Percentiles rank a stretch among this genome's conserved stretches.
Evolutionary conservation across 805 yeast species (phyloP).

Genomic region (Saturnispora sekii): DNA sequence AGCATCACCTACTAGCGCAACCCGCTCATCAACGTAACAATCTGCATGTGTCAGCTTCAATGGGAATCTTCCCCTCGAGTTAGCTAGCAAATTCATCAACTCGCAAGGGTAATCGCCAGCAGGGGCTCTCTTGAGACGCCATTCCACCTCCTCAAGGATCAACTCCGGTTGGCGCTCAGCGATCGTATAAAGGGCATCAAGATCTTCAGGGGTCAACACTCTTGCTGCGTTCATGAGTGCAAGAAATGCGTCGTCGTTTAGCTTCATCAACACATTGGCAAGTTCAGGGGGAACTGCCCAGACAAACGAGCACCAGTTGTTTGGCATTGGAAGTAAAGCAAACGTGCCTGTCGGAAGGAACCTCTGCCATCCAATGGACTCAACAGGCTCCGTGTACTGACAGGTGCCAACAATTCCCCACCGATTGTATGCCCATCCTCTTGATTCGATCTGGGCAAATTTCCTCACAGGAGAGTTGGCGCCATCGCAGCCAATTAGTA

Average conservation of each 20-base stretch:
- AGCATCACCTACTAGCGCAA: conserved; percentile 96
- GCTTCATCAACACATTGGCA: conserved; percentile 49
- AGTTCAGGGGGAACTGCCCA: conserved; percentile 84
- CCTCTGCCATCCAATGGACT: conserved; percentile 80
- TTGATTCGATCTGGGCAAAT: conserved; percentile 69
- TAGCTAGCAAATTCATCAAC: conserved; percentile 45
- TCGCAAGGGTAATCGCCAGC: conserved; percentile 51
- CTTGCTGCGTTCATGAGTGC: conserved; percentile 78
- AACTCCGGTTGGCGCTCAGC: conserved; percentile 36
- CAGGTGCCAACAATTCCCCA: conserved; percentile 92
- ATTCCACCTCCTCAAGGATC: conserved; percentile 14
- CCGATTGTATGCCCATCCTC: conserved; percentile 87
- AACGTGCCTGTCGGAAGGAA: conserved; percentile 88
- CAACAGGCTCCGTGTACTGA: conserved; percentile 54
- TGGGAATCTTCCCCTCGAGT: conserved; percentile 82
- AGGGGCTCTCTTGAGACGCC: no score
- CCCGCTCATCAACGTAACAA: conserved; percentile 69
- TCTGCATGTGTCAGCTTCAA: conserved; percentile 85
- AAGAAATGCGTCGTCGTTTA: conserved; percentile 54
- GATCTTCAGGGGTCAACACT: conserved; percentile 66
- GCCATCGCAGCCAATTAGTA: conserved; percentile 94
- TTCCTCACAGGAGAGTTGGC: conserved; percentile 85
- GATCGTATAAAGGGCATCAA: conserved; percentile 54
- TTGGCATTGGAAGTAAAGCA: conserved; percentile 85
- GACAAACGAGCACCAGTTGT: conserved; percentile 78